Percentiles rank a stretch among this genome's conserved stretches.
phyloP scores from a whole-genome alignment of 2,329 filamentous ascomycete species.

The Claviceps spartinae region DNA sequence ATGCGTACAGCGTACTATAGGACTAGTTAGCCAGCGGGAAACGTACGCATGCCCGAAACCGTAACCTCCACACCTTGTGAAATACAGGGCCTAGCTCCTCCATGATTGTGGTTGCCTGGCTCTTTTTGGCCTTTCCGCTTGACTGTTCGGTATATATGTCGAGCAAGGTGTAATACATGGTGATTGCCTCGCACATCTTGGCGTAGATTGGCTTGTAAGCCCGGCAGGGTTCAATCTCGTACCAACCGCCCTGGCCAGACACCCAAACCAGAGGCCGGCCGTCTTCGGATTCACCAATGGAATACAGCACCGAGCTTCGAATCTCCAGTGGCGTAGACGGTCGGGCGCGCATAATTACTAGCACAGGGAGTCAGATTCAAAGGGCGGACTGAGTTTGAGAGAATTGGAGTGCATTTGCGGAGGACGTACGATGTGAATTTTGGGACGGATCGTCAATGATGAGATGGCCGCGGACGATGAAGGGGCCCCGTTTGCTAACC shows the following conservation, averaged over 20 bases:
- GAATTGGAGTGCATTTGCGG: background rate
- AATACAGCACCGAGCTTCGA: constrained; percentile 32
- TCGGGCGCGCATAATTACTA: constrained; percentile 21
- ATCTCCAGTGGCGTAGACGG: constrained; percentile 36
- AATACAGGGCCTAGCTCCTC: constrained; percentile 19
- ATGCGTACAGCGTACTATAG: constrained; percentile 34
- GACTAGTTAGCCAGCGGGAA: background rate
- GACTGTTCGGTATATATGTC: constrained; percentile 35
- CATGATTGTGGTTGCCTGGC: constrained; percentile 16
- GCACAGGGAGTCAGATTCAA: background rate
- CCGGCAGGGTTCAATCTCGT: constrained; percentile 46
- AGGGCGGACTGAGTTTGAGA: background rate
- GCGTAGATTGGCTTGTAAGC: constrained; percentile 43
- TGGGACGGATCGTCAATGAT: constrained; percentile 33
- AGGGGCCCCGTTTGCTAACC: constrained; percentile 45
- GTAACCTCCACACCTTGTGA: constrained; percentile 10
- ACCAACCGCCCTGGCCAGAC: constrained; percentile 46
- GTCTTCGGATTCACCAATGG: constrained; percentile 38
- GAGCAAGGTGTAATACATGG: constrained; percentile 48
- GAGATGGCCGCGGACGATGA: constrained; percentile 46
- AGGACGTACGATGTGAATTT: constrained; percentile 22
- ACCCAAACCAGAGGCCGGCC: constrained; percentile 51
- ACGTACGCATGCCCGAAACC: background rate
- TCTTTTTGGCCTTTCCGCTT: constrained; percentile 17
- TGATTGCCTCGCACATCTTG: constrained; percentile 48